These are phyloP conservation scores for Glomus cerebriforme DNA, from an alignment of 192 early-diverging fungal genomes.

Conservation along the genomic window DNA sequence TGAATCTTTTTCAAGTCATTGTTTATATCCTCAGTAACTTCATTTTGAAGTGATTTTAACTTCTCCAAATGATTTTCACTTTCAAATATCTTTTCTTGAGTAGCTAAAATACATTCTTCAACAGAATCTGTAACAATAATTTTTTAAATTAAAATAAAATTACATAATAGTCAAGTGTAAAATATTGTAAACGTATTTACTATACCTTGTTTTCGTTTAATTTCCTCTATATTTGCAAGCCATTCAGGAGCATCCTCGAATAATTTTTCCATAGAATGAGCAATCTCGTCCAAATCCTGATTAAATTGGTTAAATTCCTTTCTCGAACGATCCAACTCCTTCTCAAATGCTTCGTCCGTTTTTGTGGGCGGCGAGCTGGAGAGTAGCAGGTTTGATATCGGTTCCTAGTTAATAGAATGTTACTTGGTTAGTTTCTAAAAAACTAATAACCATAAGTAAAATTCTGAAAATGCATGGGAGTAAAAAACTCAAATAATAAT, in stretches of 20 bases:
- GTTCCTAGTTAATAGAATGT: background rate
- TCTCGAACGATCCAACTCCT: conserved; percentile 2
- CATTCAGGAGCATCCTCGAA: conserved; percentile 17
- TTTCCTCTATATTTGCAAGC: conserved; percentile 18
- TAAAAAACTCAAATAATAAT: background rate
- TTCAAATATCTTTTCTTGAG: conserved; percentile 28
- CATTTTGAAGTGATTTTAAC: conserved; percentile 14
- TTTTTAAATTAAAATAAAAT: background rate
- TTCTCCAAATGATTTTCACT: conserved; percentile 9
- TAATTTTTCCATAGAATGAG: conserved; percentile 17
- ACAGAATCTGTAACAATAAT: conserved; percentile 16
- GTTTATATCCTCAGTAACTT: conserved; percentile 28
- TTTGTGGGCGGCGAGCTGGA: background rate
- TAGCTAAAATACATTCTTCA: conserved; percentile 26
- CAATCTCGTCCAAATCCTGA: conserved; percentile 26
- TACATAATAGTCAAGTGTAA: background rate
- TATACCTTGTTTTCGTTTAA: conserved; percentile 26
- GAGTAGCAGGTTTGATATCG: background rate
- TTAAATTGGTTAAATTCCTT: conserved; percentile 24
- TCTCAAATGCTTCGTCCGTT: conserved; percentile 16
- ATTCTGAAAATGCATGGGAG: background rate
- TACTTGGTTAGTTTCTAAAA: background rate
- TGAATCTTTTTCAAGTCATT: conserved; percentile 33
- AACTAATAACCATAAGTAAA: background rate
- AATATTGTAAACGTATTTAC: no score